Percentiles rank a stretch among this genome's conserved stretches.
These are phyloP conservation scores for Nakazawaea molendinolei DNA, from an alignment of 805 yeast genomes.

Conservation along the genomic window DNA sequence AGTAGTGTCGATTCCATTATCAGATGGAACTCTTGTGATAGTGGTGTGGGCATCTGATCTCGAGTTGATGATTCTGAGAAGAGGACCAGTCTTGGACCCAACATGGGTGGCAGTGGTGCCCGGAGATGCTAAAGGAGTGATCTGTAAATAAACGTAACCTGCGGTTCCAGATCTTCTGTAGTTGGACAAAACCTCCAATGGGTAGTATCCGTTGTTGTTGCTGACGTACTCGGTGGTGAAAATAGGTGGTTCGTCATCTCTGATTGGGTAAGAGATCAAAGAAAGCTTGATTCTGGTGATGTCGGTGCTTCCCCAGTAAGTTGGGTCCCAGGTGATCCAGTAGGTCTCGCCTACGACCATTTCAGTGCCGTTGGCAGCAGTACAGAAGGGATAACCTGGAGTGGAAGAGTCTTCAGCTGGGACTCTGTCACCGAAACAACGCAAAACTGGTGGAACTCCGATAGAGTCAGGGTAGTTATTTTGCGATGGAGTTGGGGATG, in stretches of 20 bases:
- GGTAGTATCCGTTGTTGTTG: constrained; percentile 33
- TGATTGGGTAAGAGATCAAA: constrained; percentile 28
- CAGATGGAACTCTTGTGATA: constrained; percentile 34
- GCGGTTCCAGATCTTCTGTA: constrained; percentile 18
- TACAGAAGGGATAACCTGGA: constrained; percentile 35
- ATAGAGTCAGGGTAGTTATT: constrained; percentile 26
- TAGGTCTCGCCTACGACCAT: constrained; percentile 40
- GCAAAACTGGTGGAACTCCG: constrained; percentile 36
- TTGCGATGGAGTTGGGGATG: constrained; percentile 36
- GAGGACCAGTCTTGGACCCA: constrained; percentile 34
- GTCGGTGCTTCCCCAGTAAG: constrained; percentile 30
- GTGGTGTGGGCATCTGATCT: constrained; percentile 22
- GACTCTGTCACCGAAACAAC: constrained; percentile 37
- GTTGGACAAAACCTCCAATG: constrained; percentile 26
- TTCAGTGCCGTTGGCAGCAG: constrained; percentile 33
- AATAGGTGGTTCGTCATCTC: constrained; percentile 23
- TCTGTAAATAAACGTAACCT: constrained; percentile 32
- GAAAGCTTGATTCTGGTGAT: constrained; percentile 28
- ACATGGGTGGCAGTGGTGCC: constrained; percentile 27
- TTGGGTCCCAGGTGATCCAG: constrained; percentile 44
- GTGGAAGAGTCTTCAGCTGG: constrained; percentile 20
- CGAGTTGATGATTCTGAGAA: constrained; percentile 29
- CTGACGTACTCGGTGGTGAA: constrained; percentile 28
- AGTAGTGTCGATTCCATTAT: constrained; percentile 23
- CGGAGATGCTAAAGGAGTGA: constrained; percentile 31